phyloP scores from a whole-genome alignment of 805 yeast genomes.

The Myxozyma neotropica region DNA sequence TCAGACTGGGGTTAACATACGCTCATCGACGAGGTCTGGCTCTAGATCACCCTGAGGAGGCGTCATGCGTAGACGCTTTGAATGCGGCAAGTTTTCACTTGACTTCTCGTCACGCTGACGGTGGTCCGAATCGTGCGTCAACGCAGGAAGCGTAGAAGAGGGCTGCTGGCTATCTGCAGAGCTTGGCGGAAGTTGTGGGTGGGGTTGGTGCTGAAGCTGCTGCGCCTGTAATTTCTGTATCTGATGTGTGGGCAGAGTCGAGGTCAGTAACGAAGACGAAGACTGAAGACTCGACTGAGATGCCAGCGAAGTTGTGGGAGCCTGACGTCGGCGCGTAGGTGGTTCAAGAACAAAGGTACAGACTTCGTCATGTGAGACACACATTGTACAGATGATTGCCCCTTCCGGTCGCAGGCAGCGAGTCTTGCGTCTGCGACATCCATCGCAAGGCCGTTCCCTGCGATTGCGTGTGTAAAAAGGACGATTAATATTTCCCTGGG shows the following conservation, averaged over 20 bases:
- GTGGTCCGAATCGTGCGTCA: background rate
- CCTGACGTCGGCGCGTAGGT: constrained; percentile 28
- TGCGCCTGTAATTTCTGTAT: background rate
- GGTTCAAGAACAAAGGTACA: constrained; percentile 43
- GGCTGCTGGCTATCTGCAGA: background rate
- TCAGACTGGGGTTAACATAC: background rate
- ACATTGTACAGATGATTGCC: constrained; percentile 39
- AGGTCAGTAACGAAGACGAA: background rate
- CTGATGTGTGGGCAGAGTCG: background rate
- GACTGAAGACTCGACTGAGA: background rate
- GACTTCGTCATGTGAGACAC: constrained; percentile 40
- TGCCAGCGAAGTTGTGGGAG: background rate
- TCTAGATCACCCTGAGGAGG: background rate
- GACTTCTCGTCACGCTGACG: background rate
- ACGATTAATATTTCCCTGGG: constrained; percentile 9
- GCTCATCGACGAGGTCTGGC: constrained; percentile 15
- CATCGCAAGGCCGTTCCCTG: constrained; percentile 45
- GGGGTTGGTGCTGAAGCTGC: constrained; percentile 1
- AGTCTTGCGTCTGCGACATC: constrained; percentile 46
- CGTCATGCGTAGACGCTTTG: constrained; percentile 9
- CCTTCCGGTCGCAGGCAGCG: constrained; percentile 41
- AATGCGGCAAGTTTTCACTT: background rate
- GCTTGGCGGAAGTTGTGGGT: background rate
- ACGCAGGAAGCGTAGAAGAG: background rate
- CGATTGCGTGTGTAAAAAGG: constrained; percentile 37